Percentiles rank a stretch among this genome's conserved stretches.
Evolutionary conservation across 768 basidiomycete genomes (phyloP).

Genomic region (Cystobasidium onofrii): DNA sequence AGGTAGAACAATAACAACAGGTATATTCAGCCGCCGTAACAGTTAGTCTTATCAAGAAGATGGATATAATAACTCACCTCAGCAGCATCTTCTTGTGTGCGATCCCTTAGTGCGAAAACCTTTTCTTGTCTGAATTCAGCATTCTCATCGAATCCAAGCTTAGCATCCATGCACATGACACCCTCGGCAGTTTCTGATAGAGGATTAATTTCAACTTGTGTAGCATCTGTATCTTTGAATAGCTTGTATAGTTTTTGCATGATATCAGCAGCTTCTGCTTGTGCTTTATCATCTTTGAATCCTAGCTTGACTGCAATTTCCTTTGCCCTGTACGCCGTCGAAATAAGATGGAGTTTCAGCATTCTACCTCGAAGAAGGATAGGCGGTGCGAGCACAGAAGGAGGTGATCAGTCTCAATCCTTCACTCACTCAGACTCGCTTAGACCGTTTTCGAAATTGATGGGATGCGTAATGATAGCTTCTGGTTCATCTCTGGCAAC

Average conservation of each 20-base stretch:
- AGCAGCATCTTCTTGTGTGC: conserved; percentile 89
- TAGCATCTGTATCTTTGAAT: conserved; percentile 98
- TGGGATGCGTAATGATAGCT: conserved; percentile 91
- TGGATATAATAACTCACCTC: conserved; percentile 50
- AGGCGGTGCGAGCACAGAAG: neutral
- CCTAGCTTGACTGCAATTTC: conserved; percentile 81
- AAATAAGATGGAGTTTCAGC: neutral
- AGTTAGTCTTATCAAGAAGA: neutral
- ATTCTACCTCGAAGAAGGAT: too few species aligned
- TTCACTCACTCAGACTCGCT: conserved; percentile 5
- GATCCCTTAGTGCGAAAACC: conserved; percentile 85
- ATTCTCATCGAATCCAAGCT: conserved; percentile 99
- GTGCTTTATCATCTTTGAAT: conserved; percentile 63
- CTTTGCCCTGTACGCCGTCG: conserved; percentile 53
- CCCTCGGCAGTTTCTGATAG: conserved; percentile 87
- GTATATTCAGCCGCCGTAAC: too few species aligned
- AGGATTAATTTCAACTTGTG: conserved; percentile 99
- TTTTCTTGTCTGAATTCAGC: conserved; percentile 87
- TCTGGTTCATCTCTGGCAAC: conserved; percentile 90
- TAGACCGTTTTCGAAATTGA: conserved; percentile 47
- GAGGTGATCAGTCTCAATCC: too few species aligned
- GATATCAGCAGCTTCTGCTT: conserved; percentile 79
- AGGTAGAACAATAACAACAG: neutral
- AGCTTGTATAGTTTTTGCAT: conserved; percentile 91
- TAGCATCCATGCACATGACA: conserved; percentile 99